phyloP scores from a whole-genome alignment of 441 rosid species.

The Aquilaria agallochum region DNA sequence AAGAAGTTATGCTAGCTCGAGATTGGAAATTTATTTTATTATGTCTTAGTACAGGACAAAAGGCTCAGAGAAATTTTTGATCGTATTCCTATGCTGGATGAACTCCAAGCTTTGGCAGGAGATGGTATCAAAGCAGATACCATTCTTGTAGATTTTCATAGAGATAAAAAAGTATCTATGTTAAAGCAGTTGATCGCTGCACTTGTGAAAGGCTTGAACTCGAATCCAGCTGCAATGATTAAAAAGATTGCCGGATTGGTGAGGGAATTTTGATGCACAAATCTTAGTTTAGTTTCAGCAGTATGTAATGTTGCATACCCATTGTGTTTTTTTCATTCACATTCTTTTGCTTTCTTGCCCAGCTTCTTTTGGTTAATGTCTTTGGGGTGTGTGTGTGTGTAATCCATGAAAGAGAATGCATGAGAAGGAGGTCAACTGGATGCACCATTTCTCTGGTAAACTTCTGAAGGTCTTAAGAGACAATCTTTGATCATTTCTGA shows the following conservation, averaged over 20 bases:
- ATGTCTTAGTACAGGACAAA: slow-evolving; percentile 53
- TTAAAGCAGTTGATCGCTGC: slow-evolving; percentile 83
- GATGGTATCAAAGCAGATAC: slow-evolving; percentile 86
- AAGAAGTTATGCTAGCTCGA: too few species aligned
- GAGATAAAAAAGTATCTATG: slow-evolving; percentile 89
- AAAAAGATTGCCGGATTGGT: slow-evolving; percentile 99
- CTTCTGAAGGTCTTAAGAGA: too few species aligned
- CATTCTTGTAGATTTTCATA: slow-evolving; percentile 83
- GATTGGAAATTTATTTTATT: too few species aligned
- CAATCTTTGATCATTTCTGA: too few species aligned
- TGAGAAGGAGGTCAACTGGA: too few species aligned
- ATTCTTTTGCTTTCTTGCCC: neutral
- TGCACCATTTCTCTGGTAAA: too few species aligned
- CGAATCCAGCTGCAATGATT: slow-evolving; percentile 87
- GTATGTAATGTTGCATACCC: neutral
- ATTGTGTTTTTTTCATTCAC: neutral
- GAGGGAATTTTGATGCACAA: slow-evolving; percentile 22
- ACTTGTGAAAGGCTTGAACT: slow-evolving; percentile 77
- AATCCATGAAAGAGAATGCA: too few species aligned
- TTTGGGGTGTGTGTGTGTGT: neutral
- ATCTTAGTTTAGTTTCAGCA: slow-evolving; percentile 1
- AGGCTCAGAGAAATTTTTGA: slow-evolving; percentile 78
- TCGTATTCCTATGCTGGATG: slow-evolving; percentile 80
- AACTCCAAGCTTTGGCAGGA: slow-evolving; percentile 70
- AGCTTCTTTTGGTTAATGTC: neutral